Conservation (phyloP, 179 eudicot genomes). For the Silene noctiflora region DNA sequence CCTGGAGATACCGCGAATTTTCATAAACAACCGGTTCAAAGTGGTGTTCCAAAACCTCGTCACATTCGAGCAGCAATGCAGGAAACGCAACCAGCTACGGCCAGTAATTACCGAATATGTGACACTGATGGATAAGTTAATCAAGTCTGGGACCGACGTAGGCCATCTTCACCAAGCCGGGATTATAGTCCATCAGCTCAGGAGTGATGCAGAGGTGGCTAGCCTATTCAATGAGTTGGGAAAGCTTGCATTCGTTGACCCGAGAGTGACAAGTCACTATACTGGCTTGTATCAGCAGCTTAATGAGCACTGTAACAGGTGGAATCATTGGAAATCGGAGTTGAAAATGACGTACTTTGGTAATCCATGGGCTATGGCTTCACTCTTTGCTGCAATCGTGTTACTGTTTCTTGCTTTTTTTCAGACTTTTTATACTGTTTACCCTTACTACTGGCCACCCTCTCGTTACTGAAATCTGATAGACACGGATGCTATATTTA, state of each 20-base stretch:
- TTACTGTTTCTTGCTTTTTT: background rate
- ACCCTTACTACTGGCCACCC: background rate
- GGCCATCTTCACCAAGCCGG: background rate
- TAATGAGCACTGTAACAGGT: too few species aligned
- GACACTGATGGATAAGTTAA: background rate
- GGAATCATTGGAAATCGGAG: conserved; percentile 2
- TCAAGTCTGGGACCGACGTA: background rate
- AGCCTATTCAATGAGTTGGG: conserved; percentile 5
- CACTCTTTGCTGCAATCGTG: conserved; percentile 3
- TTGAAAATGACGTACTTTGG: background rate
- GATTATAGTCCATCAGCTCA: background rate
- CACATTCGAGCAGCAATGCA: background rate
- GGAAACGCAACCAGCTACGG: background rate
- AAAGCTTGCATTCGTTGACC: background rate
- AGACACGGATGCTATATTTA: too few species aligned
- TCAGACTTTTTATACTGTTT: conserved; percentile 4
- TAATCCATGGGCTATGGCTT: conserved; percentile 6
- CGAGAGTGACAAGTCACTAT: too few species aligned
- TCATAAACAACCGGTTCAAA: conserved; percentile 1
- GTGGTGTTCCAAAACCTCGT: background rate
- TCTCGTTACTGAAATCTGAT: background rate
- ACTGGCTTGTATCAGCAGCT: too few species aligned
- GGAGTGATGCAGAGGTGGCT: background rate
- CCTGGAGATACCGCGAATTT: conserved; percentile 4
- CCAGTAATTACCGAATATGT: background rate